Percentiles rank a stretch among this genome's conserved stretches.
Conservation (phyloP, 306 rosid genomes). For the Citrullus mucosospermus region DNA sequence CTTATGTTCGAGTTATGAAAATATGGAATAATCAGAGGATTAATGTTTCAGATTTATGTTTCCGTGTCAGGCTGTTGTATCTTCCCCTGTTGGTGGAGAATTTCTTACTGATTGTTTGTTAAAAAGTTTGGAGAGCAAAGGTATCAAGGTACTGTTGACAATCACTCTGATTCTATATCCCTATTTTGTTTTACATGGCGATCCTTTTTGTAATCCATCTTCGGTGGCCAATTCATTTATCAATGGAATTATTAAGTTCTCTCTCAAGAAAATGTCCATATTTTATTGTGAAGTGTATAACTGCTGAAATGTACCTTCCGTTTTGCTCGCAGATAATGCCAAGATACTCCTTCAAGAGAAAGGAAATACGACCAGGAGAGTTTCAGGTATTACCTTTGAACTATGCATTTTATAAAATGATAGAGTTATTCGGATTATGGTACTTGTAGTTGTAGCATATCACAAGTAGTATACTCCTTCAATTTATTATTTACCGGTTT, state of each 20-base stretch:
- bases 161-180: not conserved
- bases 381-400: conserved; percentile 58
- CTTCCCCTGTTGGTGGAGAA: conserved; percentile 95
- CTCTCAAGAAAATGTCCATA: too few relatives aligned
- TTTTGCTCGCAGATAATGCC: conserved; percentile 57
- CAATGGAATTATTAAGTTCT: not conserved
- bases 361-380: conserved; percentile 90
- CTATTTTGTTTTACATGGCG: not conserved
- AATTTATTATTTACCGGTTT: not conserved
- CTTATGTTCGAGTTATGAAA: not conserved
- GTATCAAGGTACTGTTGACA: conserved; percentile 50
- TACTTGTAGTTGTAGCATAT: not conserved
- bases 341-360: conserved; percentile 83
- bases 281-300: not conserved
- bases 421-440: not conserved
- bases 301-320: conserved; percentile 1
- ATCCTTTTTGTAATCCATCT: not conserved
- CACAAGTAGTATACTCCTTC: not conserved
- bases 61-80: conserved; percentile 64
- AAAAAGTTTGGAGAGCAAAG: conserved; percentile 98
- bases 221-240: not conserved
- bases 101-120: conserved; percentile 88
- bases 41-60: not conserved
- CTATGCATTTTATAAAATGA: not conserved
- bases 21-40: not conserved